phyloP scores from a whole-genome alignment of 208 protist genomes.

The Leptomonas seymouri region DNA sequence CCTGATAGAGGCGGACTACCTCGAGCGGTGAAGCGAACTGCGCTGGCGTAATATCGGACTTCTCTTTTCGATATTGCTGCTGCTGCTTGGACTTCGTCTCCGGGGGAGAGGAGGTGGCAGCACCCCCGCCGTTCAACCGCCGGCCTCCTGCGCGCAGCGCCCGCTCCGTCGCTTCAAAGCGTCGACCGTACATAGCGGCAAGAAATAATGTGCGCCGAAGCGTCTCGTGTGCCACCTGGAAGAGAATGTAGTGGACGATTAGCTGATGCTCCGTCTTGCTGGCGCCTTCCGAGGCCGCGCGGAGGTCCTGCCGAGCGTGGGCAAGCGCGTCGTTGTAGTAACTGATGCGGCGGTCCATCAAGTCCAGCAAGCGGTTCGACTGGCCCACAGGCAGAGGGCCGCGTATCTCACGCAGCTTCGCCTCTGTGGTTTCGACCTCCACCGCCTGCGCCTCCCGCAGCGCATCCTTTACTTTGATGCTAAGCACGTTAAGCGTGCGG shows the following conservation, averaged over 20 bases:
- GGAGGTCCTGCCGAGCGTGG: conserved; percentile 77
- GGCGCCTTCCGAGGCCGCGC: conserved; percentile 45
- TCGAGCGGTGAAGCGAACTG: conserved; percentile 87
- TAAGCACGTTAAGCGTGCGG: conserved; percentile 61
- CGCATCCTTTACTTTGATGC: conserved; percentile 83
- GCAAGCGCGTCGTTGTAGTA: conserved; percentile 84
- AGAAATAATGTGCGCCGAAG: conserved; percentile 77
- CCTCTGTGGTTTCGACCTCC: conserved; percentile 52
- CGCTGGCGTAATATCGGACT: conserved; percentile 52
- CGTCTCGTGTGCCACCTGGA: conserved; percentile 72
- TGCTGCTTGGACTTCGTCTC: conserved; percentile 10
- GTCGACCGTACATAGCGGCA: conserved; percentile 63
- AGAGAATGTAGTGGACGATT: conserved; percentile 80
- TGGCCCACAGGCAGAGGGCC: conserved; percentile 64
- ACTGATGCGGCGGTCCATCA: conserved; percentile 81
- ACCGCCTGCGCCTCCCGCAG: conserved; percentile 69
- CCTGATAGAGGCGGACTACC: conserved; percentile 82
- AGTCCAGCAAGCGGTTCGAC: conserved; percentile 71
- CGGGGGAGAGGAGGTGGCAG: background rate
- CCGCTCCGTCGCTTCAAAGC: conserved; percentile 77
- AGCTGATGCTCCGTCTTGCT: conserved; percentile 71
- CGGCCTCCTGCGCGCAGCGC: conserved; percentile 28
- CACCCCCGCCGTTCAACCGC: background rate
- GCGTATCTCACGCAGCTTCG: conserved; percentile 44
- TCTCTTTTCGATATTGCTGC: conserved; percentile 27